These are phyloP conservation scores for Camelina neglecta DNA, from an alignment of 345 rosid species.

Conservation along the genomic window DNA sequence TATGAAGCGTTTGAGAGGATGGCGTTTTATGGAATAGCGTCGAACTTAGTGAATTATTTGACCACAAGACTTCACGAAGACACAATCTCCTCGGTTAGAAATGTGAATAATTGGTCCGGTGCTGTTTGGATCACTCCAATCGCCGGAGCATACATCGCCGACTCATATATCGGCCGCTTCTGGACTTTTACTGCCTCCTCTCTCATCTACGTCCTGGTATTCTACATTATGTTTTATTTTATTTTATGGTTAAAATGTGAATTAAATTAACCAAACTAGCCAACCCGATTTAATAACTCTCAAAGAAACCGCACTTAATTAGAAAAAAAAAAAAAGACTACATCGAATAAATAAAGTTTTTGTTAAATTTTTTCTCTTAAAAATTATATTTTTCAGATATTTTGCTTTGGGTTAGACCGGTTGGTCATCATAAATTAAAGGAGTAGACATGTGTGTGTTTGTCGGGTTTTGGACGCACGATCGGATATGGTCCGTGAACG, in stretches of 20 bases:
- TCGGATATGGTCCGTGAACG: slow-evolving; percentile 39
- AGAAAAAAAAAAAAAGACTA: no score
- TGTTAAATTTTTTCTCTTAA: not conserved
- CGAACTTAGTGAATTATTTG: slow-evolving; percentile 81
- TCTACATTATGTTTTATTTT: not conserved
- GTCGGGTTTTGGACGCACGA: slow-evolving; percentile 34
- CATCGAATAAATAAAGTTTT: no score
- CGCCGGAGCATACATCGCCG: slow-evolving; percentile 89
- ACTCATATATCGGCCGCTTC: slow-evolving; percentile 83
- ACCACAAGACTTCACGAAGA: slow-evolving; percentile 84
- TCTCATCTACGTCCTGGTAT: slow-evolving; percentile 77
- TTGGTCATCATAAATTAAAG: slow-evolving; percentile 16
- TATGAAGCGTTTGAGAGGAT: slow-evolving; percentile 96
- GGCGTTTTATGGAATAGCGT: slow-evolving; percentile 89
- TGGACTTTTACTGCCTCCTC: slow-evolving; percentile 96
- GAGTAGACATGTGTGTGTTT: slow-evolving; percentile 23
- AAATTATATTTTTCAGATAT: not conserved
- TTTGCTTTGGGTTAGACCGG: not conserved
- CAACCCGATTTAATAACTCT: not conserved
- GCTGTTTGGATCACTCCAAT: slow-evolving; percentile 94
- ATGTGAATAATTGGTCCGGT: slow-evolving; percentile 95
- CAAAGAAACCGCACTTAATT: not conserved
- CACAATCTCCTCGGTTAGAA: slow-evolving; percentile 81
- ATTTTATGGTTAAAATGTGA: not conserved
- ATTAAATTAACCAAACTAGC: not conserved